phyloP scores from a whole-genome alignment of 2,329 filamentous ascomycete species.

The Ceratocystis variospora region DNA sequence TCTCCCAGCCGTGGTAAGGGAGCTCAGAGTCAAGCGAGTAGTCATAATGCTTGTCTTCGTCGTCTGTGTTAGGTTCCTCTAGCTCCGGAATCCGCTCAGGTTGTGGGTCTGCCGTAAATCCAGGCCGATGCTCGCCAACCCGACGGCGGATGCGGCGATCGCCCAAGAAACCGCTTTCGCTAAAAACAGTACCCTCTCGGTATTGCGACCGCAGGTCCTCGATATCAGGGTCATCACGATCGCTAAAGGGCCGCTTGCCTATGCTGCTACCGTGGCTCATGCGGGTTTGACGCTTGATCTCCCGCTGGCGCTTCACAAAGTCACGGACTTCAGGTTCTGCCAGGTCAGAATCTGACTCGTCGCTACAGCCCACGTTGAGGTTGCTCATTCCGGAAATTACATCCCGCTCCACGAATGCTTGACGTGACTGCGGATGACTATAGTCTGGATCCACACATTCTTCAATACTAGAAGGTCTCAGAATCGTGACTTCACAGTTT shows the following conservation, averaged over 20 bases:
- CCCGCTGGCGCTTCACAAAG: constrained; percentile 26
- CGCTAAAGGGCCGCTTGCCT: constrained; percentile 41
- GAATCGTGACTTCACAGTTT: constrained; percentile 6
- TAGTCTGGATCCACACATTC: constrained; percentile 32
- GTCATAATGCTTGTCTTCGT: constrained; percentile 28
- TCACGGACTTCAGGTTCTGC: constrained; percentile 41
- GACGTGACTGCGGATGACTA: constrained; percentile 31
- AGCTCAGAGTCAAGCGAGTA: constrained; percentile 34
- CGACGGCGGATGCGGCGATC: constrained; percentile 36
- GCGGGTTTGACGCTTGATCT: constrained; percentile 32
- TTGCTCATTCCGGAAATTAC: constrained; percentile 22
- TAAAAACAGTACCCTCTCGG: constrained; percentile 19
- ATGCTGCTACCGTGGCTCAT: constrained; percentile 41
- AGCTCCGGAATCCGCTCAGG: constrained; percentile 39
- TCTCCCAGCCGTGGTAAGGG: constrained; percentile 37
- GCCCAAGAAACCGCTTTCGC: constrained; percentile 30
- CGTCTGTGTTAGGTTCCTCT: constrained; percentile 38
- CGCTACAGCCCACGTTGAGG: constrained; percentile 29
- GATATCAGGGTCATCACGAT: constrained; percentile 39
- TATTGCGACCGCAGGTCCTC: constrained; percentile 24
- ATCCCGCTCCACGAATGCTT: constrained; percentile 4
- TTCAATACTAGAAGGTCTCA: constrained; percentile 11
- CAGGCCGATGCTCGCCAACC: constrained; percentile 33
- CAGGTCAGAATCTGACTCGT: constrained; percentile 32
- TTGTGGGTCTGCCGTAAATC: constrained; percentile 36